These are phyloP conservation scores for Podila epicladia DNA, from an alignment of 192 early-diverging fungal species.

Conservation along the genomic window DNA sequence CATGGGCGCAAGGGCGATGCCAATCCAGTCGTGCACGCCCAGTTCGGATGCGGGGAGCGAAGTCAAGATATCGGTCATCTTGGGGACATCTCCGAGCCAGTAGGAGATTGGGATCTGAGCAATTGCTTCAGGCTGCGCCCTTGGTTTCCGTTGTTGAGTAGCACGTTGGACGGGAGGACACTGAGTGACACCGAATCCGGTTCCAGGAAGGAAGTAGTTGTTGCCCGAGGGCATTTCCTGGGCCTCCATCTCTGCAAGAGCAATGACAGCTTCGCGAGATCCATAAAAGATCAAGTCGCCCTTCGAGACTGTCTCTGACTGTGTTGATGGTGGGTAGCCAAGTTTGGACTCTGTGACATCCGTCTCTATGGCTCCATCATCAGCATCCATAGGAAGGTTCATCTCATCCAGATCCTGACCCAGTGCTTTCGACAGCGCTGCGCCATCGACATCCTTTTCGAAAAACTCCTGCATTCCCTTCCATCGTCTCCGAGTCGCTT, in stretches of 20 bases:
- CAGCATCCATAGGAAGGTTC: conserved; percentile 15
- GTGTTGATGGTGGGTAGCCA: background rate
- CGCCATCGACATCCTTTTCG: conserved; percentile 26
- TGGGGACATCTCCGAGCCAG: conserved; percentile 47
- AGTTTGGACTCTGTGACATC: background rate
- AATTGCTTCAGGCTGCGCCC: background rate
- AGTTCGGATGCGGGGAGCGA: conserved; percentile 19
- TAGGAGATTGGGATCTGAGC: conserved; percentile 30
- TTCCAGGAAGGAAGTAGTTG: conserved; percentile 20
- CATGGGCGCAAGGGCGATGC: conserved; percentile 58
- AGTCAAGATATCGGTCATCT: conserved; percentile 23
- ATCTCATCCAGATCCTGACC: conserved; percentile 33
- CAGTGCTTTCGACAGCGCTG: conserved; percentile 5
- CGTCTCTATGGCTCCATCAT: conserved; percentile 1
- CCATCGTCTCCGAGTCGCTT: conserved; percentile 25
- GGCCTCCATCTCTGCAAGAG: conserved; percentile 40
- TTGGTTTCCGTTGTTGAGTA: background rate
- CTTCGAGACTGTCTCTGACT: background rate
- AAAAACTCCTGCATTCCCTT: conserved; percentile 17
- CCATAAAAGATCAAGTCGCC: conserved; percentile 46
- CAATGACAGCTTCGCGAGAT: conserved; percentile 33
- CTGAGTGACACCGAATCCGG: conserved; percentile 24
- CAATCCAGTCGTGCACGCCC: conserved; percentile 57
- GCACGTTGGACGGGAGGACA: background rate
- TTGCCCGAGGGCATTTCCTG: conserved; percentile 2